Evolutionary conservation across 2,329 filamentous ascomycete species (phyloP).

Genomic region (Penicillium sclerotiorum): DNA sequence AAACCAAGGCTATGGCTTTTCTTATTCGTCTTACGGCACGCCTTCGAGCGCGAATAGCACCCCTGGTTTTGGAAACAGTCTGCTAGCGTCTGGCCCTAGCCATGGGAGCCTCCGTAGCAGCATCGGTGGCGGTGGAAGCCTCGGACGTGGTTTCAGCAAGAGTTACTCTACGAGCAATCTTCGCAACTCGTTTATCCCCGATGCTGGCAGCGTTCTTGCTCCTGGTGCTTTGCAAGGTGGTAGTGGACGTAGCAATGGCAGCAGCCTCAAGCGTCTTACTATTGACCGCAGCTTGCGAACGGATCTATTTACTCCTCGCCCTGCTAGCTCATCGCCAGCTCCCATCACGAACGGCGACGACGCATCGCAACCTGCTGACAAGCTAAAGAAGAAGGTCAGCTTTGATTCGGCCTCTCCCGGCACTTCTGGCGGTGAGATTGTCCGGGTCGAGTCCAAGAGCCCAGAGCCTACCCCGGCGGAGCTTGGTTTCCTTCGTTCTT

Average conservation of each 20-base stretch:
- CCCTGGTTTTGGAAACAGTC: conserved; percentile 66
- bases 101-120: conserved; percentile 15
- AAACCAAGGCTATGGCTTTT: conserved; percentile 76
- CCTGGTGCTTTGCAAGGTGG: conserved; percentile 81
- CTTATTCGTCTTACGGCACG: conserved; percentile 87
- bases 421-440: conserved; percentile 52
- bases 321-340: conserved; percentile 36
- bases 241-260: conserved; percentile 64
- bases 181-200: conserved; percentile 75
- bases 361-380: conserved; percentile 37
- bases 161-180: conserved; percentile 87
- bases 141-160: conserved; percentile 75
- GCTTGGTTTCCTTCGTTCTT: conserved; percentile 61
- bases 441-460: conserved; percentile 54
- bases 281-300: conserved; percentile 85
- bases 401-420: conserved; percentile 71
- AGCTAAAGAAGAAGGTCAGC: conserved; percentile 78
- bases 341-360: conserved; percentile 44
- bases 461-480: conserved; percentile 61
- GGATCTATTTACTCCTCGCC: conserved; percentile 56
- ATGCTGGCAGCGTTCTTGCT: conserved; percentile 77
- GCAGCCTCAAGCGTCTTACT: conserved; percentile 83
- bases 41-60: conserved; percentile 72
- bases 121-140: conserved; percentile 52
- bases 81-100: conserved; percentile 47